phyloP scores from a whole-genome alignment of 2,329 filamentous ascomycete species.

The Aspergillus transmontanensis region DNA sequence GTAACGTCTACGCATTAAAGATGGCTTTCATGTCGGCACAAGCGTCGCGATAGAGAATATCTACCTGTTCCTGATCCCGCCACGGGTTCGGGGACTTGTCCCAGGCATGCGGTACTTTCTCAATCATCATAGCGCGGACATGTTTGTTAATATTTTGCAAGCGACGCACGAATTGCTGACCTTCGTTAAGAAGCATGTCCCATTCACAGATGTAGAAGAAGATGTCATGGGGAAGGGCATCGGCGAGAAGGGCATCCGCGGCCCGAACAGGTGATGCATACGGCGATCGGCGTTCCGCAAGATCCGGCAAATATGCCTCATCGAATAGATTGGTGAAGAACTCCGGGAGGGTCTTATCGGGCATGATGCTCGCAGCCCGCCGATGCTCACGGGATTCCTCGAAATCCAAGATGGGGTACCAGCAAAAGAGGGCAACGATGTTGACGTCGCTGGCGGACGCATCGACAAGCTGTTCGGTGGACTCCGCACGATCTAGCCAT shows the following conservation, averaged over 20 bases:
- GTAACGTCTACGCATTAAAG: slow-evolving; percentile 31
- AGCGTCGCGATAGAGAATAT: slow-evolving; percentile 46
- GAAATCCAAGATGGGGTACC: slow-evolving; percentile 66
- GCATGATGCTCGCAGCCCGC: slow-evolving; percentile 56
- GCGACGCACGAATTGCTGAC: slow-evolving; percentile 47
- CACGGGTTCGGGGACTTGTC: slow-evolving; percentile 53
- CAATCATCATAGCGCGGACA: slow-evolving; percentile 49
- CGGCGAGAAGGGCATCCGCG: slow-evolving; percentile 54
- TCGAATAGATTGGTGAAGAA: slow-evolving; percentile 55
- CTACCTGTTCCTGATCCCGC: slow-evolving; percentile 45
- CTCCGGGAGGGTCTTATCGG: slow-evolving; percentile 51
- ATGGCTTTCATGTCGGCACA: slow-evolving; percentile 47
- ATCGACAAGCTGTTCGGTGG: slow-evolving; percentile 38
- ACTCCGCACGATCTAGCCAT: slow-evolving; percentile 32
- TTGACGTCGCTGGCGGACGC: slow-evolving; percentile 45
- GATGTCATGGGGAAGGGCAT: slow-evolving; percentile 60
- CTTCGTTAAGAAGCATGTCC: slow-evolving; percentile 68
- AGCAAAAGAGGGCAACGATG: slow-evolving; percentile 60
- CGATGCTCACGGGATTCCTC: slow-evolving; percentile 62
- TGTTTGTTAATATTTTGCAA: slow-evolving; percentile 47
- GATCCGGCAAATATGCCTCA: slow-evolving; percentile 49
- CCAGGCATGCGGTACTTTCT: slow-evolving; percentile 50
- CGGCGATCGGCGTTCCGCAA: slow-evolving; percentile 55
- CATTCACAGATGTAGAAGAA: slow-evolving; percentile 66
- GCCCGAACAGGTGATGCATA: slow-evolving; percentile 63